Evolutionary conservation across 1,284 basidiomycete species (phyloP), one percentile per base, ranked within the genome.

Genomic region (Microbotryum scabiosae): DNA sequence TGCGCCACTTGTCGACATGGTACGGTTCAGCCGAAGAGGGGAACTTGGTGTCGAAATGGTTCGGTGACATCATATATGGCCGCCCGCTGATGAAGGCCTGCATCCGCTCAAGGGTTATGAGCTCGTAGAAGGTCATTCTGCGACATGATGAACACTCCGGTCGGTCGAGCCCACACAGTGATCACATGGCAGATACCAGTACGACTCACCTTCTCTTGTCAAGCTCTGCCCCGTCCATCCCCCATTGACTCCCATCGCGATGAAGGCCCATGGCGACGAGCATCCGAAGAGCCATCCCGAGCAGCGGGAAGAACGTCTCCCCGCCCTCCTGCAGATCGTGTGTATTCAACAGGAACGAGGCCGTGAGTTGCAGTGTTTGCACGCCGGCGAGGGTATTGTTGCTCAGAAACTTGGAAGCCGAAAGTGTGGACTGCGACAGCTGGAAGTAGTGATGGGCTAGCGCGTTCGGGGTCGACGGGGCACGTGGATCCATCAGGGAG

Each of bases 301-400:
- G 60, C 9, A 72, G 26, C 4, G 70, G 69, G 64, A 67, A 72
- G 52, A 65, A 63, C 14, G 64, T 65, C 50, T 73, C 71, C 7
- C 72, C 68, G 12, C 70, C 65, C 26, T 70, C 60, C 4, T 63
- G 60, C 14, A 73, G 60, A n/a, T 67, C 64, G 48, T 69, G 63
- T 1, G 63, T 63, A 52, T 73, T 73, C 59, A 74, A 61, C 5
- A 72, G 52, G 59, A 61, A 73, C 23, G 66, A 66, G 23, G 59
- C 70, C 32, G 62, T 67, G 23, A 73, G 68, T 51, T 71, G 73
- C 12, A 72, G 57, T 3, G 62, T 65, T 56, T 73, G 72, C 2
- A 71, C 62, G 12, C 64, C 64, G 23, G 71, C 49, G 56, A 70
- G 51, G 49, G 61, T 63, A 28, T 59, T 60, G 54, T 72, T 63